Evolutionary conservation across 1,284 basidiomycete species (phyloP).

Genomic region (Rhodotorula sp.): DNA sequence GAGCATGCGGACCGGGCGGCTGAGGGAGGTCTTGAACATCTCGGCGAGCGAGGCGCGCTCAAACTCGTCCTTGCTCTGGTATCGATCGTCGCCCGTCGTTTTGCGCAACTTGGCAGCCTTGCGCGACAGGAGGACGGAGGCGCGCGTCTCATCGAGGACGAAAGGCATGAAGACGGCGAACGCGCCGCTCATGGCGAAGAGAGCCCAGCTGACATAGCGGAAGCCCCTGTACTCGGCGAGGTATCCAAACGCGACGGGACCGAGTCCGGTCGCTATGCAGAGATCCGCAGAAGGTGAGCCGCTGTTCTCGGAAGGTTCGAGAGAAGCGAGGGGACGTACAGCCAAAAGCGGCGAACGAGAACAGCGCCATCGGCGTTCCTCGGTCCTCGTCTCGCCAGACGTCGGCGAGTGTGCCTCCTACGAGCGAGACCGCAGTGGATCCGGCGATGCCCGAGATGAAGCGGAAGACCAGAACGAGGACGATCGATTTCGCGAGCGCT

Average conservation of each 20-base stretch:
- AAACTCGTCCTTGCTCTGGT: conserved; percentile 46
- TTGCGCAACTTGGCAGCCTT: conserved; percentile 39
- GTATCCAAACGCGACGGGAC: conserved; percentile 31
- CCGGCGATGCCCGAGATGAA: conserved; percentile 67
- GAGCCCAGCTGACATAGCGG: conserved; percentile 52
- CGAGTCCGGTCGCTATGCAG: conserved; percentile 21
- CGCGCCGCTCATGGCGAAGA: conserved; percentile 22
- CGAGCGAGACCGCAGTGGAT: conserved; percentile 57
- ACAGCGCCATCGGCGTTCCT: conserved; percentile 61
- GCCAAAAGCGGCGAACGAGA: conserved; percentile 53
- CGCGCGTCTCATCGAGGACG: conserved; percentile 41
- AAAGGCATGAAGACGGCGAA: conserved; percentile 27
- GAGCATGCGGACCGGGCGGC: conserved; percentile 45
- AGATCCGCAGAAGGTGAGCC: not conserved
- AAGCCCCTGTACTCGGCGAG: conserved; percentile 28
- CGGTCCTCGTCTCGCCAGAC: conserved; percentile 52
- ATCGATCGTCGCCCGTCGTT: conserved; percentile 46
- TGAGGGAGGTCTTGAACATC: conserved; percentile 46
- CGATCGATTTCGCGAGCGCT: conserved; percentile 64
- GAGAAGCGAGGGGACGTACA: not conserved
- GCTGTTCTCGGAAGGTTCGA: too few species aligned
- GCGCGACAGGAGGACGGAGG: conserved; percentile 41
- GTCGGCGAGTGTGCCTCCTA: conserved; percentile 33
- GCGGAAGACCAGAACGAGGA: conserved; percentile 63
- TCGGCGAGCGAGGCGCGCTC: conserved; percentile 46